Conservation (phyloP, 306 rosid genomes). For the Oemleria cerasiformis region DNA sequence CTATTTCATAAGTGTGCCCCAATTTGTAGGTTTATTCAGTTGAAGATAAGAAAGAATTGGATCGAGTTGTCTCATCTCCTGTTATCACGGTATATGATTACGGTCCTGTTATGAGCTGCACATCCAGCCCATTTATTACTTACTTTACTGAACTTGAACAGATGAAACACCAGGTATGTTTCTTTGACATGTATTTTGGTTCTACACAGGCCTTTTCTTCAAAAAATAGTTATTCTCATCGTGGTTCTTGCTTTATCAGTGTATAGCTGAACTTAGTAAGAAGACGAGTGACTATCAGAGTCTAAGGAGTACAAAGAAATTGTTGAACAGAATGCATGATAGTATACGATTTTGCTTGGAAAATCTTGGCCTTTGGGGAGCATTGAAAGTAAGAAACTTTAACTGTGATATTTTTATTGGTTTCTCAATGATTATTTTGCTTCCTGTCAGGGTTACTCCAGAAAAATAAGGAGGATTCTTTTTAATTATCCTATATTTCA, state of each 20-base stretch:
- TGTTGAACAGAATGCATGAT: slow-evolving; percentile 65
- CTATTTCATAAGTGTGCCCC: slow-evolving; percentile 12
- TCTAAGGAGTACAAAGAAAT: slow-evolving; percentile 55
- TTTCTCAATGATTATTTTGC: slow-evolving; percentile 15
- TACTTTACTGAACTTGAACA: slow-evolving; percentile 43
- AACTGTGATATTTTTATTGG: slow-evolving; percentile 18
- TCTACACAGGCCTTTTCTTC: slow-evolving; percentile 12
- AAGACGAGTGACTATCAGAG: slow-evolving; percentile 46
- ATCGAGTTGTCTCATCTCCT: slow-evolving; percentile 62
- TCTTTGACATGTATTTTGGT: slow-evolving; percentile 25
- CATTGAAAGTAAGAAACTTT: slow-evolving; percentile 55
- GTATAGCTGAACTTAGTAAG: slow-evolving; percentile 47
- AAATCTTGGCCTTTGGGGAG: slow-evolving; percentile 88
- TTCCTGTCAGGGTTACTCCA: not conserved
- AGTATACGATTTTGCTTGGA: slow-evolving; percentile 62
- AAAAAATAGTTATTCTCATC: slow-evolving; percentile 3
- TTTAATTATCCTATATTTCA: not conserved
- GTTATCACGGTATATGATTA: slow-evolving; percentile 41
- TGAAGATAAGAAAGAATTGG: slow-evolving; percentile 49
- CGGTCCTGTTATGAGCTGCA: slow-evolving; percentile 36
- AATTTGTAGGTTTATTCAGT: slow-evolving; percentile 70
- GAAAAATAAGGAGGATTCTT: not conserved
- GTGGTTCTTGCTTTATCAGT: slow-evolving; percentile 40
- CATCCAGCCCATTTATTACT: slow-evolving; percentile 29
- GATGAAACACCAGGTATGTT: slow-evolving; percentile 63